These are phyloP conservation scores for Leptographium procerum DNA, from an alignment of 2,329 filamentous ascomycete genomes.

Conservation along the genomic window DNA sequence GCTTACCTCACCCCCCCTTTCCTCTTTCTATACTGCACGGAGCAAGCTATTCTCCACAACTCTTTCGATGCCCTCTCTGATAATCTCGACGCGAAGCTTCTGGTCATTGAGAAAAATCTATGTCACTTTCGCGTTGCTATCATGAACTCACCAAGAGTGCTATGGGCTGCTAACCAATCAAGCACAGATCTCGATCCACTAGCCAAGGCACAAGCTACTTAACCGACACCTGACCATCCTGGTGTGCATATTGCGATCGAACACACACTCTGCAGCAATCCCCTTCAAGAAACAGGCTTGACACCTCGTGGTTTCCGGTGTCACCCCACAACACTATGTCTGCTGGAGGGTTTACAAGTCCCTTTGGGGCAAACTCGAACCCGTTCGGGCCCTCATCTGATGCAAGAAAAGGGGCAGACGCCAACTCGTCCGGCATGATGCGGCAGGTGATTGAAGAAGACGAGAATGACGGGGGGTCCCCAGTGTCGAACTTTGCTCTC, in stretches of 20 bases:
- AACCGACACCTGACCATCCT: not conserved
- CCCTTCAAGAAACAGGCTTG: not conserved
- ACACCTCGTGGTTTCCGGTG: not conserved
- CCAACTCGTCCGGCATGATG: constrained; percentile 20
- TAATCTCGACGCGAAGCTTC: no score
- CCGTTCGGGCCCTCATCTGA: constrained; percentile 50
- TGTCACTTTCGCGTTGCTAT: not conserved
- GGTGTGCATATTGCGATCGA: not conserved
- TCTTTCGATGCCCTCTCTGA: no score
- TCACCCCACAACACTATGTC: constrained; percentile 41
- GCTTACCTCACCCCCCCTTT: not conserved
- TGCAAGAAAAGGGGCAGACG: constrained; percentile 11
- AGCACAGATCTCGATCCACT: not conserved
- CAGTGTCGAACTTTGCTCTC: constrained; percentile 29
- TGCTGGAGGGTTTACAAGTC: constrained; percentile 64
- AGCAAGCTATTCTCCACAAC: not conserved
- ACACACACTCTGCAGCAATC: not conserved
- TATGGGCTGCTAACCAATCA: not conserved
- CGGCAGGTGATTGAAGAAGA: constrained; percentile 67
- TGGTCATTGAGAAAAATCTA: not conserved
- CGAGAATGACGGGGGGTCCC: constrained; percentile 61
- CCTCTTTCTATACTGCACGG: not conserved
- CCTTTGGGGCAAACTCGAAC: constrained; percentile 56
- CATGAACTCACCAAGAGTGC: not conserved
- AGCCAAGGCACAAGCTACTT: not conserved